These are phyloP conservation scores for Gossypium ekmanianum DNA, from an alignment of 345 rosid genomes.

Conservation along the genomic window DNA sequence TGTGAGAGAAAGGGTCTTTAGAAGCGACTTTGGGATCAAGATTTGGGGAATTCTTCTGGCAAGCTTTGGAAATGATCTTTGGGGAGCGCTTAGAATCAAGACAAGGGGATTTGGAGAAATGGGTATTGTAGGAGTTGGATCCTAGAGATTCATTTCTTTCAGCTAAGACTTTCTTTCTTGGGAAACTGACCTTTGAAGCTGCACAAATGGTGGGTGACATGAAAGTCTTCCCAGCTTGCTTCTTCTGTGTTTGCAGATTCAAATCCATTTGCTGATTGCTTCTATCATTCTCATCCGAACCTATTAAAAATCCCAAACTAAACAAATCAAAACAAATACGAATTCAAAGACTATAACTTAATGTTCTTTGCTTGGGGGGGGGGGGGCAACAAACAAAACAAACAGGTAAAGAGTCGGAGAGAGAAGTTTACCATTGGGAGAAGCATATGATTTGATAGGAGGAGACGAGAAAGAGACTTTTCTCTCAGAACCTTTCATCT, in stretches of 20 bases:
- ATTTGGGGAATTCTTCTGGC: slow-evolving; percentile 1
- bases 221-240: slow-evolving; percentile 21
- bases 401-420: slow-evolving; percentile 3
- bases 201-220: slow-evolving; percentile 35
- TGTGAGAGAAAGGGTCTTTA: neutral
- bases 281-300: slow-evolving; percentile 34
- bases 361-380: neutral
- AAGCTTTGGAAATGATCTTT: neutral
- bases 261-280: slow-evolving; percentile 8
- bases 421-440: slow-evolving; percentile 18
- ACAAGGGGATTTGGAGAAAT: slow-evolving; percentile 8
- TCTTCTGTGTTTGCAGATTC: slow-evolving; percentile 18
- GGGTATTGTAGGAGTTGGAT: slow-evolving; percentile 14
- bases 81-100: slow-evolving; percentile 8
- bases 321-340: neutral
- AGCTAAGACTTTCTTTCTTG: slow-evolving; percentile 33
- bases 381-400: neutral
- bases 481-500: slow-evolving; percentile 24
- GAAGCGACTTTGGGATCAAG: neutral
- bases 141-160: slow-evolving; percentile 32
- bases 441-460: slow-evolving; percentile 11
- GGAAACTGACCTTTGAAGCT: slow-evolving; percentile 29
- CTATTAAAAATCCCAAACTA: neutral
- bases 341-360: neutral
- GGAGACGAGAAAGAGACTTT: slow-evolving; percentile 11